Base-by-base conservation (phyloP, 2,329 filamentous ascomycete genomes). In the Monosporascus ibericus region DNA sequence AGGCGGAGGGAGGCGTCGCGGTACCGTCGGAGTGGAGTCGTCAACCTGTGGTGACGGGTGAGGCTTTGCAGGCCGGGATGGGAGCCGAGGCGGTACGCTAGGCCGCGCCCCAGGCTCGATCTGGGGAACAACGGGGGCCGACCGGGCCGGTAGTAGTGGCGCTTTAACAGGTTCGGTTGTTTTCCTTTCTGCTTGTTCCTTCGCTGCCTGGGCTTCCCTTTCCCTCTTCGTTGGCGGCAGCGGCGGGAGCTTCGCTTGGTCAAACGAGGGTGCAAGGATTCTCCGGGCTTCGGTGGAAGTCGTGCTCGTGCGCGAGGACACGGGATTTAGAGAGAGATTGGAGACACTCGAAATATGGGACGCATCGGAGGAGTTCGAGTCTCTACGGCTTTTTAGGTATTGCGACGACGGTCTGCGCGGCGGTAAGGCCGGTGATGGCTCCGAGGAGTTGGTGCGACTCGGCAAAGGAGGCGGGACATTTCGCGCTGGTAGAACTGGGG, bases 291-390 rank as follows among this genome's bases (percentile, higher is more conserved):
- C 75, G 22, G 68, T 66, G 1, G 79, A 77, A 8, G 71, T 68
- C 47, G 72, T 68, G 59, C 75, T 83, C 0, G 77, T 75, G 22
- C 70, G 71, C 2, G 79, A 80, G 8, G 74, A 76, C 27, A 68
- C 62, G 3, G 70, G 70, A 36, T 71, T 74, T 42, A 80, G 57
- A 1, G 81, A 84, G 22, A 79, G 63, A 1, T 72, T 75, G 4
- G 82, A 85, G 17, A 79, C 62, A 11, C 72, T 73, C 6, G 81
- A 85, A 39, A 75, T 68, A 52, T 78, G 70, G 2, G 81, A 85
- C 14, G 76, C 60, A 30, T 81, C 80, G 2, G 82, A 86, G 0
- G 81, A 79, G 42, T 77, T 77, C 18, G 83, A 86, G 48, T 73
- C 78, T 51, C 79, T 75, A 24, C 81, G 74, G 5, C 68, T 68